Evolutionary conservation across 2,329 filamentous ascomycete species (phyloP), one percentile per base, ranked within the genome.

Genomic region (Diaporthe ampelina): DNA sequence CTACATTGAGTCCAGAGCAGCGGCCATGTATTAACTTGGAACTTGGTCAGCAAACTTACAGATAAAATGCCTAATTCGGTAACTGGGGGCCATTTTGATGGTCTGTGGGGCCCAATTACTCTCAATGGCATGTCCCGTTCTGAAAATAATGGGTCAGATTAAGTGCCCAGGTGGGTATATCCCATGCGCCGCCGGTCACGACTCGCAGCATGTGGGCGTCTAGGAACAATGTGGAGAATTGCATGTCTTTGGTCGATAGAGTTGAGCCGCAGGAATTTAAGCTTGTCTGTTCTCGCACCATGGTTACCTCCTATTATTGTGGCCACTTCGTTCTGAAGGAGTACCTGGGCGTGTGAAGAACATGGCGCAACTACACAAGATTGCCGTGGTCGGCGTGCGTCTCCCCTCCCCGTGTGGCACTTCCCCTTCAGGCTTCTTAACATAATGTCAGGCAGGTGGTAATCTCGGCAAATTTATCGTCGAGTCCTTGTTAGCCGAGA

Each of bases 381-480:
- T 58, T 37, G 56, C 56, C 32, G 56, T 58, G 11, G 56, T 58
- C n/a, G 56, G 56, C 19, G 56, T 58, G 21, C 19, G 56, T 58
- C 7, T n/a, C 29, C 29, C 11, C 11, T 37, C 9, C 19, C 4
- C 10, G 10, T 24, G 10, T 9, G 9, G 0, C 13, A n/a, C 21
- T 11, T n/a, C 21, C 19, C 11, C 10, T 11, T 13, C 21, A 43
- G 56, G 21, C 15, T 35, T 37, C 13, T 29, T 58, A 35, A 58
- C 56, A 13, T 37, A 11, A 0, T 35, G 15, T 10, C 10, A 84
- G 83, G 83, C 78, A 24, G 78, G 80, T 1, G 82, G 82, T 63
- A 80, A 78, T 74, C 78, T 84, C 26, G 83, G 83, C 56, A 74
- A 70, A 10, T 73, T 76, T 43, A 78, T 84, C 32, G 76, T 83